Base-by-base conservation (phyloP, 176 grass and related monocot genomes). In the Chloris gayana region DNA sequence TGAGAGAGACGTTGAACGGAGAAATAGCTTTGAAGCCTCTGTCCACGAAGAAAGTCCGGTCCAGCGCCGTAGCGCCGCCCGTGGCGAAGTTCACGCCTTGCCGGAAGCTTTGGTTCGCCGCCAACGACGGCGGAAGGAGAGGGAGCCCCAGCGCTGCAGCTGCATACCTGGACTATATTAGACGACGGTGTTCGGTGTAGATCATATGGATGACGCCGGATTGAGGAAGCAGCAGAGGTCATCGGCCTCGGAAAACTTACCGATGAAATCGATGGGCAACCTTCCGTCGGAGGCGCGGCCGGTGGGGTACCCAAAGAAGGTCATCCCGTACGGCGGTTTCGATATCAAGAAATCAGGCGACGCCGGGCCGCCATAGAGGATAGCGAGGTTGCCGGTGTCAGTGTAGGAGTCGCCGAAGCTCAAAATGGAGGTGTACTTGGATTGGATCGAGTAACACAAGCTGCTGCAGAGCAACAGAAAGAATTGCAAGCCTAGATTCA, bases 351-450 rank as follows among this genome's bases (percentile, higher is more conserved):
- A 32, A 11, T 72, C 69, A 0, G 83, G 30, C 4, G 77, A 60
- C 57, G 30, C 21, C 15, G 80, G 76, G 3, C 84, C 60, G 60
- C 41, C 45, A 31, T 60, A 83, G 67, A 89, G 33, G 64, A 90
- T 60, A 29, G 70, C 69, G 9, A 80, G 25, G 82, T 91, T 91
- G 58, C 89, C 85, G 3, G 89, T 86, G 80, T 91, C 89, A 0
- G 75, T 65, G 88, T 69, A 88, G 18, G 88, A 93, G 39, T 93
- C 69, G 9, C 87, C 88, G 44, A 93, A 88, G 73, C 83, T 90
- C 10, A 93, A 80, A 18, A 90, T 88, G 5, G 85, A 83, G 11
- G 60, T 77, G 81, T 93, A 89, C 18, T 79, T 33, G 24, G 64
- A 21, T 10, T 46, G 21, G 21, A 91, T 64, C 57, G 80, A 76